phyloP scores from a whole-genome alignment of 768 basidiomycete genomes.

The Psilocybe sp. region DNA sequence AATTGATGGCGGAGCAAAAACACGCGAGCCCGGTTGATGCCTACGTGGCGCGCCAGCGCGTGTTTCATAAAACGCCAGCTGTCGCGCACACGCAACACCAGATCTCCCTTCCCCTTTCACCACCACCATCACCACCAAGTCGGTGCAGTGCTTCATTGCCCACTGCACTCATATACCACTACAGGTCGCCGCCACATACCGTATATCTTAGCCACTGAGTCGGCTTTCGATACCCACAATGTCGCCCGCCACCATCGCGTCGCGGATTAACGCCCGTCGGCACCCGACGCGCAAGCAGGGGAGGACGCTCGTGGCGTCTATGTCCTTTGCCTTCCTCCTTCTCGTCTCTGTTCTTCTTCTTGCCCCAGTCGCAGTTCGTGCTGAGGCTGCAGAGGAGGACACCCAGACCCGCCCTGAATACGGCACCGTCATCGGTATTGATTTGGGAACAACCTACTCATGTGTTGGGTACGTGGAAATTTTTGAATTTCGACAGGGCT shows the following conservation, averaged over 20 bases:
- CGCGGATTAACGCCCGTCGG: conserved; percentile 5
- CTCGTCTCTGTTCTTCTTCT: conserved; percentile 65
- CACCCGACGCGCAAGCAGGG: conserved; percentile 16
- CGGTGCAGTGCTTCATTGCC: no score
- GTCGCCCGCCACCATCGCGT: neutral
- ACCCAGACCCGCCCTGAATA: conserved; percentile 45
- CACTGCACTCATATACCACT: no score
- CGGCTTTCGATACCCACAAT: no score
- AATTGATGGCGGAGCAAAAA: no score
- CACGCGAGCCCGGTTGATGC: no score
- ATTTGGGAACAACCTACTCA: conserved; percentile 84
- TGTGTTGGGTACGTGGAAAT: conserved; percentile 41
- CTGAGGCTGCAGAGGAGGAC: conserved; percentile 41
- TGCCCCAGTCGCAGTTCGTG: conserved; percentile 48
- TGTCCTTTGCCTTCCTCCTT: conserved; percentile 46
- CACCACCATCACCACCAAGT: no score
- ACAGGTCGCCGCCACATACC: no score
- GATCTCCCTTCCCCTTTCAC: no score
- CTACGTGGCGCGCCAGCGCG: no score
- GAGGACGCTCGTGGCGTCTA: conserved; percentile 26
- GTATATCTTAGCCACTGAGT: no score
- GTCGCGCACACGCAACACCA: no score
- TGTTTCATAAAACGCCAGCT: no score
- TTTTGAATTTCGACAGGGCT: neutral
- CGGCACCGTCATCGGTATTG: conserved; percentile 83